Conservation (phyloP, 2,329 filamentous ascomycete species). For the Aspergillus neotritici region DNA sequence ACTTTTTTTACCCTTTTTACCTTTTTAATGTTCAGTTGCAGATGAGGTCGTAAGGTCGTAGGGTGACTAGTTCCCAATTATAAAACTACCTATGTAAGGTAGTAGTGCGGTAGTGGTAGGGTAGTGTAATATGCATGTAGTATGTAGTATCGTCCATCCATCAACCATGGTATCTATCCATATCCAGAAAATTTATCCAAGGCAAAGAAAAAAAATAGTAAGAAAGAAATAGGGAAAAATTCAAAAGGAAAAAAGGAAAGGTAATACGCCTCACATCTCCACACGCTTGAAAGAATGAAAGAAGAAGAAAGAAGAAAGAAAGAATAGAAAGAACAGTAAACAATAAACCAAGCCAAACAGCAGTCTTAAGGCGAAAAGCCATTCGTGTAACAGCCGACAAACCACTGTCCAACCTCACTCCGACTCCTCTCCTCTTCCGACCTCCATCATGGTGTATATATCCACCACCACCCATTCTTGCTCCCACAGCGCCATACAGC, state of each 20-base stretch:
- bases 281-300: background rate
- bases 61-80: background rate
- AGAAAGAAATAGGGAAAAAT: background rate
- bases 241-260: background rate
- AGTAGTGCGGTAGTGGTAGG: background rate
- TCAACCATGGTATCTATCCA: constrained; percentile 1
- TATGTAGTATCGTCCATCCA: background rate
- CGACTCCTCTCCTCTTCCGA: background rate
- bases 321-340: background rate
- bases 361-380: no score
- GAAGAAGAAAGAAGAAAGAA: background rate
- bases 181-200: background rate
- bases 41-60: no score
- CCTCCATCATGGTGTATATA: background rate
- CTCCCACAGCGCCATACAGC: background rate
- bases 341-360: background rate
- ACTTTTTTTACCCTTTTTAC: background rate
- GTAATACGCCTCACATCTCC: background rate
- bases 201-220: background rate
- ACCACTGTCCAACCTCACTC: no score
- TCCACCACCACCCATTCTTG: background rate
- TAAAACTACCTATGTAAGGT: background rate
- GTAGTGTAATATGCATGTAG: background rate
- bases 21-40: background rate
- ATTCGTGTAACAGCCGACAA: background rate